A percentile compares a stretch with the other conserved stretches of the same genome.
phyloP scores from a whole-genome alignment of 306 rosid species.

The Fagus crenata region DNA sequence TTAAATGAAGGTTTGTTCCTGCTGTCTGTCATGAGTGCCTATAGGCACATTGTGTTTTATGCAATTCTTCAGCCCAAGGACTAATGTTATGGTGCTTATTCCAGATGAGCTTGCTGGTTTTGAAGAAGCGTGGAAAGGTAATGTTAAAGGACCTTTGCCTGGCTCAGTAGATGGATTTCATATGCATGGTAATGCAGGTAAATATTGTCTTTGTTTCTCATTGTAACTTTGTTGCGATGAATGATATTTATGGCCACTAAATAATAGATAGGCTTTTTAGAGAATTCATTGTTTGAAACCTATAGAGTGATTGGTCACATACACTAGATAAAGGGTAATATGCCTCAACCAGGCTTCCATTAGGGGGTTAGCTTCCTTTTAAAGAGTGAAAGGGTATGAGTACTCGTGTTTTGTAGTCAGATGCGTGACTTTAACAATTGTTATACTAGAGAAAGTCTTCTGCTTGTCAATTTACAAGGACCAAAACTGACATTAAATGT shows the following conservation, averaged over 20 bases:
- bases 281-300: neutral
- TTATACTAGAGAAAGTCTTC: neutral
- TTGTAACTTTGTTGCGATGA: neutral
- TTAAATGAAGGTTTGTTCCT: conserved; percentile 62
- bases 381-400: neutral
- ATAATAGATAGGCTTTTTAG: neutral
- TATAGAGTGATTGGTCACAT: neutral
- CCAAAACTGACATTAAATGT: too few species aligned
- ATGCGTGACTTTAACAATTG: neutral
- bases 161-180: conserved; percentile 35
- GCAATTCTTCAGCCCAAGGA: neutral
- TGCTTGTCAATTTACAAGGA: too few species aligned
- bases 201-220: neutral
- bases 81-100: neutral
- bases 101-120: conserved; percentile 76
- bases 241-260: neutral
- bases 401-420: neutral
- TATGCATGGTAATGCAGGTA: conserved; percentile 35
- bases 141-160: conserved; percentile 37
- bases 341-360: neutral
- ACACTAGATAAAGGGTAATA: neutral
- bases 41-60: neutral
- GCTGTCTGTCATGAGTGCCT: neutral
- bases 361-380: neutral
- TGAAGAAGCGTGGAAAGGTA: conserved; percentile 74